Conservation (phyloP, 2,329 filamentous ascomycete species). For the Fusarium sp. region DNA sequence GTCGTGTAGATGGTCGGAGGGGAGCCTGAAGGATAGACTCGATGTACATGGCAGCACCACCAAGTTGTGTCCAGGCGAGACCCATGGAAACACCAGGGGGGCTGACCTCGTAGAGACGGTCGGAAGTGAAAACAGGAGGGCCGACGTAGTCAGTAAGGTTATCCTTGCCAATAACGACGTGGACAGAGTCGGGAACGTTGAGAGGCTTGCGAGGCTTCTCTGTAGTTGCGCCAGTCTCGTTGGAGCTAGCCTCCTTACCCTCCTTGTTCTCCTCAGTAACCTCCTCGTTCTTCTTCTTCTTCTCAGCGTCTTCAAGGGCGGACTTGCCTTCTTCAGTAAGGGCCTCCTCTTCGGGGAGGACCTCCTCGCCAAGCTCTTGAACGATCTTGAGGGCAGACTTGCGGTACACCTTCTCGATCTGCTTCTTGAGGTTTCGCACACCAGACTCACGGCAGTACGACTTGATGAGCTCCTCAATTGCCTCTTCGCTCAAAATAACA, state of each 20-base stretch:
- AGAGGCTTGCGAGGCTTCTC: constrained; percentile 80
- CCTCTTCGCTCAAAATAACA: constrained; percentile 85
- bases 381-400: constrained; percentile 98
- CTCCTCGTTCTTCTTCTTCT: constrained; percentile 77
- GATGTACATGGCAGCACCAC: constrained; percentile 95
- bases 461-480: constrained; percentile 97
- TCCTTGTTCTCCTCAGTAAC: constrained; percentile 63
- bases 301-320: constrained; percentile 76
- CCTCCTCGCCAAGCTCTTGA: constrained; percentile 89
- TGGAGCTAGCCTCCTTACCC: constrained; percentile 50
- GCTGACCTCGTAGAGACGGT: constrained; percentile 92
- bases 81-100: constrained; percentile 98
- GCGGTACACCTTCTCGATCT: constrained; percentile 98
- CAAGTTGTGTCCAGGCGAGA: constrained; percentile 97
- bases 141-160: constrained; percentile 98
- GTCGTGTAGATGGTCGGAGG: constrained; percentile 77
- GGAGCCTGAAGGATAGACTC: constrained; percentile 94
- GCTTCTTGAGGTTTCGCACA: constrained; percentile 97
- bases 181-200: constrained; percentile 86
- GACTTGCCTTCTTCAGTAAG: constrained; percentile 88
- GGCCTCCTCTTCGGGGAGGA: constrained; percentile 81
- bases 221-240: constrained; percentile 58
- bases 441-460: constrained; percentile 98
- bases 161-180: constrained; percentile 86
- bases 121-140: constrained; percentile 93